Conservation (phyloP, 306 rosid genomes). For the Cicer arietinum region DNA sequence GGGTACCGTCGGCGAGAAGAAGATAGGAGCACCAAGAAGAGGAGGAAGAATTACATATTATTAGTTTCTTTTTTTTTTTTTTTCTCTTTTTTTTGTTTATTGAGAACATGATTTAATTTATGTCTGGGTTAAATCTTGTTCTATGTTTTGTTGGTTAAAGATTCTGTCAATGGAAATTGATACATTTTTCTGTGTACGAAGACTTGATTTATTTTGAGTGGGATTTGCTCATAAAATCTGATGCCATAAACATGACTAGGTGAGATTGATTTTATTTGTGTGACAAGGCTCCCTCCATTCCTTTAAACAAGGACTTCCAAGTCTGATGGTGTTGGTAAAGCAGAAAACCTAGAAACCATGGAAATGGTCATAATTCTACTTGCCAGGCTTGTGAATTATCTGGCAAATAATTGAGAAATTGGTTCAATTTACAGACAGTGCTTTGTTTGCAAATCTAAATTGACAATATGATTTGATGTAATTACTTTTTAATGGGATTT, state of each 20-base stretch:
- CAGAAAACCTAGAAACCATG: too few relatives aligned
- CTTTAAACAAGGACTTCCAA: too few relatives aligned
- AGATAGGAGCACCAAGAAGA: slow-evolving; percentile 47
- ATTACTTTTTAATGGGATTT: too few relatives aligned
- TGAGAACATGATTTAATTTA: slow-evolving; percentile 38
- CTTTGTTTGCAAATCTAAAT: background rate
- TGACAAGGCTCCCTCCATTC: too few relatives aligned
- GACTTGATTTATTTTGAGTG: background rate
- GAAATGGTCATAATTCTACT: too few relatives aligned
- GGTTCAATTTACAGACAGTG: background rate
- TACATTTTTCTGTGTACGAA: background rate
- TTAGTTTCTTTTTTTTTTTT: background rate
- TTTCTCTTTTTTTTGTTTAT: background rate
- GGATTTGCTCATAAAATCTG: too few relatives aligned
- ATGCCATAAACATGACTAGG: too few relatives aligned
- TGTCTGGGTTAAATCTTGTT: slow-evolving; percentile 43
- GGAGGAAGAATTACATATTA: slow-evolving; percentile 45
- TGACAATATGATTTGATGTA: too few relatives aligned
- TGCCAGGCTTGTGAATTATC: too few relatives aligned
- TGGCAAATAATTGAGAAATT: background rate
- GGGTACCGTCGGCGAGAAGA: slow-evolving; percentile 40
- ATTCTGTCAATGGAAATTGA: slow-evolving; percentile 1
- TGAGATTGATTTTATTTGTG: too few relatives aligned
- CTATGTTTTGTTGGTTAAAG: slow-evolving; percentile 26
- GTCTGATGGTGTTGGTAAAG: too few relatives aligned